Evolutionary conservation across 108 stramenopile genomes (phyloP).

Genomic region (Pelagomonas calceolata): DNA sequence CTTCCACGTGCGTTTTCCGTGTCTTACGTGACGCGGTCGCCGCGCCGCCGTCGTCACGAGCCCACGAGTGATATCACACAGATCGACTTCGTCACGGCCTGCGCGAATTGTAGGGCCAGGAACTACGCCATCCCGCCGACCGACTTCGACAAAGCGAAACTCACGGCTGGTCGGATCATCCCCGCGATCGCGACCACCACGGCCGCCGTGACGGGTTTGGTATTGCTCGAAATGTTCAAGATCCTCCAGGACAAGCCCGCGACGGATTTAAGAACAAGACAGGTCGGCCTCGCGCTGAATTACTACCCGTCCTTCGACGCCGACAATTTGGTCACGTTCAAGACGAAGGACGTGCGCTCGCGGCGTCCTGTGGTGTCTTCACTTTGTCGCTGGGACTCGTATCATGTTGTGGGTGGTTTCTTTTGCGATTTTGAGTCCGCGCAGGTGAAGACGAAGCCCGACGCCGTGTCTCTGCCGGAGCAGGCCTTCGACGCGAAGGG

Average conservation of each 20-base stretch:
- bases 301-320: constrained; percentile 1
- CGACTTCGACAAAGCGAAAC: constrained; percentile 87
- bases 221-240: constrained; percentile 95
- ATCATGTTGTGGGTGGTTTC: too few species aligned
- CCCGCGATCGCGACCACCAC: constrained; percentile 98
- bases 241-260: constrained; percentile 34
- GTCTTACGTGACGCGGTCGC: too few species aligned
- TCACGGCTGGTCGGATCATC: constrained; percentile 95
- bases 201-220: constrained; percentile 88
- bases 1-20: constrained; percentile 65
- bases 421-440: too few species aligned
- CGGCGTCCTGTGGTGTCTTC: too few species aligned
- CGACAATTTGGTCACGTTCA: background rate
- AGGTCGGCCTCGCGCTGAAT: constrained; percentile 16
- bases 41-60: too few species aligned
- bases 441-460: background rate
- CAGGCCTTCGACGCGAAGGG: background rate
- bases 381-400: too few species aligned
- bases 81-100: constrained; percentile 90
- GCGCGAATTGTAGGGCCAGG: constrained; percentile 84
- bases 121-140: constrained; percentile 93
- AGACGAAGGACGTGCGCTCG: background rate
- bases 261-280: constrained; percentile 64
- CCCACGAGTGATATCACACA: background rate
- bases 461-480: background rate